Evolutionary conservation across 495 filamentous ascomycete species (phyloP), one percentile per base, ranked within the genome.

Genomic region (Penicillium flavigenum): DNA sequence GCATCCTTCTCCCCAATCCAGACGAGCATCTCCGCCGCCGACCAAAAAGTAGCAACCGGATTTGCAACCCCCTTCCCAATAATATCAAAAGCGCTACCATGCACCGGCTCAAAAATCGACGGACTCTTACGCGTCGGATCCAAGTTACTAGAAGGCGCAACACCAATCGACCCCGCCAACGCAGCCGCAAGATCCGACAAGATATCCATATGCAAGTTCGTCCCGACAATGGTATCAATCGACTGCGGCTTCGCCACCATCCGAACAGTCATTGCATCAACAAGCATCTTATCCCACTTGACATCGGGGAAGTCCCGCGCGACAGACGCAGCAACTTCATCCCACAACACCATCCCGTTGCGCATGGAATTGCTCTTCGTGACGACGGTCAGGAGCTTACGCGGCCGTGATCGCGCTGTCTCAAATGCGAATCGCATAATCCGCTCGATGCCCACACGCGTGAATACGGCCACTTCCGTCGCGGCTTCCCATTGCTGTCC

Each of bases 11-110:
- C 71, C 0, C 82, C 82, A 22, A 88, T 54, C 83, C 83, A 87
- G 22, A 70, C 65, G 26, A 88, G 71, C 85, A 88, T 88, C 66
- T 86, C 83, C 5, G 78, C 78, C 7, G 76, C 81, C 0, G 81
- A 81, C 84, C 83, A 86, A 61, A 88, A 83, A 5, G 84, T 83
- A 7, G 76, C 86, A 1, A 88, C 76, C 0, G 86, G 85, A 61
- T 89, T 89, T 26, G 86, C 86, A 44, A 72, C 42, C 0, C 84
- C 85, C 63, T 86, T 85, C 0, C 86, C 86, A 4, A 82, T 83
- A 34, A 89, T 87, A 65, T 88, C 86, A 26, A 84, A 85, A 3
- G 83, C 82, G 31, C 74, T 78, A 0, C 83, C 83, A 61, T 85
- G 83, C 17, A 85, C 83, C 9, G 82, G 81, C 68, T 86, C 83